A percentile compares a stretch with the other conserved stretches of the same genome.
Conservation (phyloP, 2,329 filamentous ascomycete genomes). For the Drechslera avenae region DNA sequence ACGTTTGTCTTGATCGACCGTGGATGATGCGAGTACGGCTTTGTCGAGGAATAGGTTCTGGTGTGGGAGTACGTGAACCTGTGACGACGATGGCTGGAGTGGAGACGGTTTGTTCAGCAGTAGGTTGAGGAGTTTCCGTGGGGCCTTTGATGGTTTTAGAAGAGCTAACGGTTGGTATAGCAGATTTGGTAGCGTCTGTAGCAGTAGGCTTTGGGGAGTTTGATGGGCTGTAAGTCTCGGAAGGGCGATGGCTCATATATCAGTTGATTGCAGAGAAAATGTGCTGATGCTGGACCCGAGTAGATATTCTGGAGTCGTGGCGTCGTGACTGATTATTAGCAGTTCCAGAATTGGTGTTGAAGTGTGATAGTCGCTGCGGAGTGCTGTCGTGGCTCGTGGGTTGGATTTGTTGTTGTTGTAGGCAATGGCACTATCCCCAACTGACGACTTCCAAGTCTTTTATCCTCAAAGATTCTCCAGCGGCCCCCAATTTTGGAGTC, state of each 20-base stretch:
- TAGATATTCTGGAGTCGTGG: constrained; percentile 1
- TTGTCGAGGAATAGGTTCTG: constrained; percentile 17
- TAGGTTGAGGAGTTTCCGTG: constrained; percentile 30
- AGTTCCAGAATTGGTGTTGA: neutral
- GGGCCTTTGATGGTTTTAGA: constrained; percentile 12
- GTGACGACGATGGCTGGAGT: constrained; percentile 29
- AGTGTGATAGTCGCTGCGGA: neutral
- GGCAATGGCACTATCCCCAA: constrained; percentile 15
- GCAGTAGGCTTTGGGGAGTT: constrained; percentile 22
- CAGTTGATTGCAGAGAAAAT: neutral
- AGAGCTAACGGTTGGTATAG: constrained; percentile 10
- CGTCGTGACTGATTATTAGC: constrained; percentile 9
- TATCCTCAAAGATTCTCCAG: constrained; percentile 20
- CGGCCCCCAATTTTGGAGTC: constrained; percentile 17
- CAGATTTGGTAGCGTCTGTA: constrained; percentile 14
- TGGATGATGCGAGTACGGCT: constrained; percentile 17
- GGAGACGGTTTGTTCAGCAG: constrained; percentile 22
- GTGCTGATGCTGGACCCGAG: constrained; percentile 6
- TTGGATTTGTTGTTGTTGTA: constrained; percentile 6
- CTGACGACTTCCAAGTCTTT: constrained; percentile 27
- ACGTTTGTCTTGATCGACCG: constrained; percentile 10
- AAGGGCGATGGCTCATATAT: constrained; percentile 32
- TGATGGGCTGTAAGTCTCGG: constrained; percentile 31
- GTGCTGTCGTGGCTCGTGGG: constrained; percentile 10
- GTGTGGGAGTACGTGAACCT: constrained; percentile 10